Evolutionary conservation across 495 filamentous ascomycete species (phyloP), one percentile per base, ranked within the genome.

Genomic region (Tuber aestivum): DNA sequence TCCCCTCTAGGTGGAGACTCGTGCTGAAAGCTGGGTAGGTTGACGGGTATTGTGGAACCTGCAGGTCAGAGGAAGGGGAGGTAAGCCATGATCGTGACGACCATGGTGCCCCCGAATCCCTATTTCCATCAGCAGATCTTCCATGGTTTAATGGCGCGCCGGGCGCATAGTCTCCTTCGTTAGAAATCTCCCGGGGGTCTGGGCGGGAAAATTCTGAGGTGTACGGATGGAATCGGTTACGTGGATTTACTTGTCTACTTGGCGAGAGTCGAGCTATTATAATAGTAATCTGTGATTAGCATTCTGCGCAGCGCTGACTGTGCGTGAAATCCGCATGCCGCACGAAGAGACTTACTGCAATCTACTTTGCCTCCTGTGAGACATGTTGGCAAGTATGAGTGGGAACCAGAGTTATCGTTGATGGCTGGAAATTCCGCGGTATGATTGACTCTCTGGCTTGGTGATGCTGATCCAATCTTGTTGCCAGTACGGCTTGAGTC

Each of bases 11-110:
- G 21, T 70, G 21, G 12, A 70, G n/a, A 16, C 72, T 65, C 56
- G 56, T 65, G 27, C 56, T 73, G 72, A 78, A 78, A 23, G 50
- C 4, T 70, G 76, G 8, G 38, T 79, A 79, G n/a, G 77, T 38
- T 27, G 76, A 27, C 45, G 78, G 56, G 41, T 79, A 79, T 48
- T 77, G 77, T 18, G 71, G 37, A 41, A 70, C 40, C 32, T 74
- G 48, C 27, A 79, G 50, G 35, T 79, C 70, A 23, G 72, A 48
- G 23, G 76, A 38, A 32, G 78, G 72, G 27, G 72, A 37, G 71
- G 41, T 70, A 40, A 32, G 16, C 78, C 78, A 79, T 38, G 69
- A 1, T 50, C 76, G 70, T 41, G 76, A 18, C 76, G 76, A 78
- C n/a, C 70, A 69, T 2, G 71, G 21, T 32, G 74, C 21, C 37